A percentile compares a stretch with the other conserved stretches of the same genome.
phyloP scores from a whole-genome alignment of 1,284 basidiomycete genomes.

The Serendipita sp. region DNA sequence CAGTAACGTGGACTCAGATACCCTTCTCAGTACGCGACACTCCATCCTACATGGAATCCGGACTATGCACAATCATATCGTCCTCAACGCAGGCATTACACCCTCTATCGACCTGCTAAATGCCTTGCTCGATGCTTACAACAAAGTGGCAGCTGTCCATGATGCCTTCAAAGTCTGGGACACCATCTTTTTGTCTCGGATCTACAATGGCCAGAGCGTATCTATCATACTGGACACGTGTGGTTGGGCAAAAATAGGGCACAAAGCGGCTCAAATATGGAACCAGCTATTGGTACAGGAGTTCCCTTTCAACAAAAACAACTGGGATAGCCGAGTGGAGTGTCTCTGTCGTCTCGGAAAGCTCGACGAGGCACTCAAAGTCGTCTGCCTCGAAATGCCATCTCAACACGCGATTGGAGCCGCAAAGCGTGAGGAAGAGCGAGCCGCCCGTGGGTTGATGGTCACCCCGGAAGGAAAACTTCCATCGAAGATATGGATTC shows the following conservation, averaged over 20 bases:
- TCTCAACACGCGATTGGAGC: background rate
- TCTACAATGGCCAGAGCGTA: slow-evolving; percentile 51
- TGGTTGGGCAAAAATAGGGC: slow-evolving; percentile 40
- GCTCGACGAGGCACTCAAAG: slow-evolving; percentile 53
- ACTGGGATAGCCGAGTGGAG: slow-evolving; percentile 78
- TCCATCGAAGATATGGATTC: slow-evolving; percentile 19
- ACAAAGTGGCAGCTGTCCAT: slow-evolving; percentile 51
- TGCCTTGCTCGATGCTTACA: slow-evolving; percentile 82
- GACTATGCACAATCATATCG: slow-evolving; percentile 66
- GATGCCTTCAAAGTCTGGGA: slow-evolving; percentile 76
- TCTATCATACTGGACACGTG: slow-evolving; percentile 79
- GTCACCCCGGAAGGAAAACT: background rate
- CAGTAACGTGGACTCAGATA: background rate
- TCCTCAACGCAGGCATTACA: slow-evolving; percentile 58
- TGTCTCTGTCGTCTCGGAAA: slow-evolving; percentile 62
- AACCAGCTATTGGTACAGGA: slow-evolving; percentile 34
- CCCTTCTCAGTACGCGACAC: background rate
- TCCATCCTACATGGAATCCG: slow-evolving; percentile 28
- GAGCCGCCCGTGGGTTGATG: background rate
- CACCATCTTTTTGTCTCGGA: slow-evolving; percentile 44
- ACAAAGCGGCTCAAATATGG: slow-evolving; percentile 39
- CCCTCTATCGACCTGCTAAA: slow-evolving; percentile 73
- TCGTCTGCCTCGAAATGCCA: slow-evolving; percentile 51
- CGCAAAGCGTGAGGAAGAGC: background rate
- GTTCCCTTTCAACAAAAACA: slow-evolving; percentile 41